These are phyloP conservation scores for Pugionium cornutum DNA, from an alignment of 345 rosid species.

Conservation along the genomic window DNA sequence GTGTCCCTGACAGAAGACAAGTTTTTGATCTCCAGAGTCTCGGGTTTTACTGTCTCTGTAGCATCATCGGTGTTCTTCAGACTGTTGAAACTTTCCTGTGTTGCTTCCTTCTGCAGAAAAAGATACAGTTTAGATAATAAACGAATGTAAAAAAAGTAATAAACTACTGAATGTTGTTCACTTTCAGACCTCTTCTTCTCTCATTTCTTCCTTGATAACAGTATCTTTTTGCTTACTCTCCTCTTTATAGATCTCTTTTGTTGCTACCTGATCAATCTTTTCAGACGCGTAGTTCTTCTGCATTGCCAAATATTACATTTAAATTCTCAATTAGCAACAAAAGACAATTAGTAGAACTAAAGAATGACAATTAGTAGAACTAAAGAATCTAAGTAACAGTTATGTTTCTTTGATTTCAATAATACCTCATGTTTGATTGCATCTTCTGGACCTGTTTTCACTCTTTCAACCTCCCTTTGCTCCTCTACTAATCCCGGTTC, in stretches of 20 bases:
- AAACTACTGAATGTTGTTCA: neutral
- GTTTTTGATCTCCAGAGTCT: constrained; percentile 20
- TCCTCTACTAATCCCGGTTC: constrained; percentile 32
- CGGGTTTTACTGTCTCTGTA: constrained; percentile 1
- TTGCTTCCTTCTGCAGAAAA: constrained; percentile 35
- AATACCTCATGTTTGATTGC: constrained; percentile 37
- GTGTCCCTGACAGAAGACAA: constrained; percentile 29
- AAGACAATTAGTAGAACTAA: neutral
- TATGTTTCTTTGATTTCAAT: constrained; percentile 38
- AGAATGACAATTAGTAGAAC: neutral
- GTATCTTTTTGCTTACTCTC: constrained; percentile 27
- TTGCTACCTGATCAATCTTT: constrained; percentile 34
- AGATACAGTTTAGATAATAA: constrained; percentile 23
- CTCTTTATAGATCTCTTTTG: constrained; percentile 38
- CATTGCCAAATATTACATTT: constrained; percentile 23
- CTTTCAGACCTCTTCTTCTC: constrained; percentile 44
- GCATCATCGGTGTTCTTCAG: constrained; percentile 24
- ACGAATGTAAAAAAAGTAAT: constrained; percentile 3
- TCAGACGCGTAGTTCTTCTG: constrained; percentile 40
- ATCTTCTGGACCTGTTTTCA: constrained; percentile 30
- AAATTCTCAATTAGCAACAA: neutral
- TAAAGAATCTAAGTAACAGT: neutral
- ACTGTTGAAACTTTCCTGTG: constrained; percentile 27
- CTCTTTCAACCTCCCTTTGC: constrained; percentile 20
- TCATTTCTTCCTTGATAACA: constrained; percentile 24